Conservation (phyloP, 2,329 filamentous ascomycete species). For the Aspergillus udagawae region DNA sequence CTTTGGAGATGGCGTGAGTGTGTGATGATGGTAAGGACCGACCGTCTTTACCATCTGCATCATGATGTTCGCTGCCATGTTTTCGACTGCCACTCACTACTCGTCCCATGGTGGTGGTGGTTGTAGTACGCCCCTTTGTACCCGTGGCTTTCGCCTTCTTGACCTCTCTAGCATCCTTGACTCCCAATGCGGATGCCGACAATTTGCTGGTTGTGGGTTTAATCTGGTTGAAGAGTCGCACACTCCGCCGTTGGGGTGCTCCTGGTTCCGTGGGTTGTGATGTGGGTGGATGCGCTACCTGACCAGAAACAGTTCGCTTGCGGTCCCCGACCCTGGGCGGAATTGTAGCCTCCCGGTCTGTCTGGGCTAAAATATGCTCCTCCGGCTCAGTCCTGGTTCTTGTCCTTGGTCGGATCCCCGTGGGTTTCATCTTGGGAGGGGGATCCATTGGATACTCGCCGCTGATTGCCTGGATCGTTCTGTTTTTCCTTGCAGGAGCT, state of each 20-base stretch:
- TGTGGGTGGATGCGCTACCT: conserved; percentile 52
- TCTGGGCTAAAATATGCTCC: conserved; percentile 34
- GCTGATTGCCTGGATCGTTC: conserved; percentile 52
- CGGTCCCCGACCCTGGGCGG: conserved; percentile 54
- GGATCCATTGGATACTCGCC: conserved; percentile 50
- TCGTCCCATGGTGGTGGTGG: conserved; percentile 70
- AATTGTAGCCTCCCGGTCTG: conserved; percentile 29
- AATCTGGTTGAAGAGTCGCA: conserved; percentile 67
- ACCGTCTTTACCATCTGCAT: conserved; percentile 64
- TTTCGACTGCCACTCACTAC: conserved; percentile 91
- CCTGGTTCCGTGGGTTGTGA: conserved; percentile 60
- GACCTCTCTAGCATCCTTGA: conserved; percentile 65
- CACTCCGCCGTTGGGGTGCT: conserved; percentile 65
- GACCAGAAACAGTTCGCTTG: conserved; percentile 90
- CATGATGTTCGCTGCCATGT: conserved; percentile 53
- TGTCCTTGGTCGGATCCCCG: conserved; percentile 39
- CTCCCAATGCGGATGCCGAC: conserved; percentile 56
- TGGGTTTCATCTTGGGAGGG: conserved; percentile 62
- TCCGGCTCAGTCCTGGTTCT: conserved; percentile 37
- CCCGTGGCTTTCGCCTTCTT: conserved; percentile 78
- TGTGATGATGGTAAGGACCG: conserved; percentile 34
- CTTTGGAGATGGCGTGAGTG: conserved; percentile 25
- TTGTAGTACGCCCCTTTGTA: conserved; percentile 62
- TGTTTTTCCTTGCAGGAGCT: conserved; percentile 47
- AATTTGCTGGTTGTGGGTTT: conserved; percentile 62